phyloP scores from a whole-genome alignment of 176 grass and related monocot species.

The Zea mays region DNA sequence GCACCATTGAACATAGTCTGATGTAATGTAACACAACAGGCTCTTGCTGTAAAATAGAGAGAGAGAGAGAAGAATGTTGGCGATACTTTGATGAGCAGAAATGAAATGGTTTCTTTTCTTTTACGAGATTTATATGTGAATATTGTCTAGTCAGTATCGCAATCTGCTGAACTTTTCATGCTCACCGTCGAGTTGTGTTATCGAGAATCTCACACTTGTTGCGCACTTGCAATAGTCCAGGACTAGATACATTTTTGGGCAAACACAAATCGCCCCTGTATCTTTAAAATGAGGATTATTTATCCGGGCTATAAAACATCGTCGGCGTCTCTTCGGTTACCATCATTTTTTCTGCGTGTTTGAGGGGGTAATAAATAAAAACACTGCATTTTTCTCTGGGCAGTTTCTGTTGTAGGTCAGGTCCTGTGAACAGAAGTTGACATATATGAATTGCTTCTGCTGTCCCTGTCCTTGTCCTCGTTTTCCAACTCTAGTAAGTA shows the following conservation, averaged over 20 bases:
- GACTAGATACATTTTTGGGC: not conserved
- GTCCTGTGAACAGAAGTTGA: slow-evolving; percentile 33
- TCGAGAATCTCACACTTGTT: slow-evolving; percentile 30
- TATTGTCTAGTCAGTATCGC: not conserved
- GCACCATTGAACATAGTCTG: too few relatives aligned
- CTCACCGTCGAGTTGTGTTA: slow-evolving; percentile 33
- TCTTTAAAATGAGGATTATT: not conserved
- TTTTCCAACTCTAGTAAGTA: not conserved
- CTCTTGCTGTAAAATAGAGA: too few relatives aligned
- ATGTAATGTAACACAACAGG: not conserved
- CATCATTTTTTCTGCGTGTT: not conserved
- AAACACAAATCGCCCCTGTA: not conserved
- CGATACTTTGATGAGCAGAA: not conserved
- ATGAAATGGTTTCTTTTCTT: not conserved
- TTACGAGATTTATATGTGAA: not conserved
- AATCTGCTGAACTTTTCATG: slow-evolving; percentile 28
- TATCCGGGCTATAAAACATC: not conserved
- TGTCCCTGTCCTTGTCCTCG: slow-evolving; percentile 1
- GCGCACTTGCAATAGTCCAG: slow-evolving; percentile 30
- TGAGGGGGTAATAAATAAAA: not conserved
- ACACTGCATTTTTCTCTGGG: not conserved
- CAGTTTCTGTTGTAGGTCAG: not conserved
- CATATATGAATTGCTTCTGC: slow-evolving; percentile 1
- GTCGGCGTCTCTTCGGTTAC: not conserved
- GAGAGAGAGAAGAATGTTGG: too few relatives aligned